phyloP scores from a whole-genome alignment of 1,284 basidiomycete species.

The Amylostereum areolatum region DNA sequence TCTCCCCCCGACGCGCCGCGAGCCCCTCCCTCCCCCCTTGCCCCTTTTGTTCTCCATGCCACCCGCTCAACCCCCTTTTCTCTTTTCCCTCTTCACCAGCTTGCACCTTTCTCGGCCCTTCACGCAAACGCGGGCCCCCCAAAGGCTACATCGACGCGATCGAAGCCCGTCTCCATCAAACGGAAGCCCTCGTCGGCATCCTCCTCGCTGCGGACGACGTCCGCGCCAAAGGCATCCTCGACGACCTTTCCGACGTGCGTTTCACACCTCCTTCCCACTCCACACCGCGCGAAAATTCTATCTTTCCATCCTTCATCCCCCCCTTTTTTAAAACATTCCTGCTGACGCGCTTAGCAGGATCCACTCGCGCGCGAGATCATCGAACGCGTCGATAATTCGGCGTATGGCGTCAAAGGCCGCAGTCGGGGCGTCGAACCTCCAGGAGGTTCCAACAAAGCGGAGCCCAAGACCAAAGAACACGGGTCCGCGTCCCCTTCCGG shows the following conservation, averaged over 20 bases:
- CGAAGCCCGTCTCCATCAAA: constrained; percentile 81
- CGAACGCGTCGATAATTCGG: constrained; percentile 65
- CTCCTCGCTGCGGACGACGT: constrained; percentile 63
- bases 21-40: constrained; percentile 21
- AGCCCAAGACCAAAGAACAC: constrained; percentile 15
- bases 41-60: constrained; percentile 2
- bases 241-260: constrained; percentile 46
- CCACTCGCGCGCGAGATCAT: constrained; percentile 70
- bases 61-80: not conserved
- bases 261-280: not conserved
- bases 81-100: constrained; percentile 27
- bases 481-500: constrained; percentile 19
- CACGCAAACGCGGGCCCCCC: constrained; percentile 77
- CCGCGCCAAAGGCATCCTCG: constrained; percentile 53
- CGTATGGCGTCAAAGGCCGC: constrained; percentile 68
- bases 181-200: constrained; percentile 78
- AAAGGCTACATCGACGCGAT: constrained; percentile 91
- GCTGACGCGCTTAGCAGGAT: constrained; percentile 37
- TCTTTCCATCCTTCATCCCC: not conserved
- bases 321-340: constrained; percentile 6
- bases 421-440: constrained; percentile 28
- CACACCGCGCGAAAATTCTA: not conserved
- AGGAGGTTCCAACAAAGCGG: constrained; percentile 15
- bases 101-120: constrained; percentile 80
- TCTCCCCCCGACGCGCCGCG: constrained; percentile 25